A percentile compares a stretch with the other conserved stretches of the same genome.
Evolutionary conservation across 1,139 yeast species (phyloP).

Genomic region (Hyphopichia khmerensis): DNA sequence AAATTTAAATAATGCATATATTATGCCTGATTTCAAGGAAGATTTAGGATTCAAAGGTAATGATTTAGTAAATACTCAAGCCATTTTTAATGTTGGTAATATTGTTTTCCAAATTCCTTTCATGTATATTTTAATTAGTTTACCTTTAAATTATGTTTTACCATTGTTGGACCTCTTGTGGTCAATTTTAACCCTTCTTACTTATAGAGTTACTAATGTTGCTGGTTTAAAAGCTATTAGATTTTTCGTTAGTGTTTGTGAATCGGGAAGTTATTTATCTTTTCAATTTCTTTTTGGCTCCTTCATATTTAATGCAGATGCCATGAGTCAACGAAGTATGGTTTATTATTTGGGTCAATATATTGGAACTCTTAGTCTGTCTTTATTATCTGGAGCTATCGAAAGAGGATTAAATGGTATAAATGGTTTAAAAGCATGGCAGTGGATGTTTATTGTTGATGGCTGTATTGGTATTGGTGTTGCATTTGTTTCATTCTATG

Average conservation of each 20-base stretch:
- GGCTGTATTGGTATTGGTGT: slow-evolving; percentile 59
- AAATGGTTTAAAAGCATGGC: slow-evolving; percentile 61
- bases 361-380: slow-evolving; percentile 54
- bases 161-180: slow-evolving; percentile 63
- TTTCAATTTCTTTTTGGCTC: slow-evolving; percentile 61
- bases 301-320: slow-evolving; percentile 41
- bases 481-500: slow-evolving; percentile 57
- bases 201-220: slow-evolving; percentile 46
- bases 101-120: slow-evolving; percentile 44
- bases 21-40: slow-evolving; percentile 57
- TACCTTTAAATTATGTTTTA: slow-evolving; percentile 55
- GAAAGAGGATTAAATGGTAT: slow-evolving; percentile 45
- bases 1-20: slow-evolving; percentile 55
- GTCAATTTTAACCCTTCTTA: slow-evolving; percentile 63
- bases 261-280: slow-evolving; percentile 59
- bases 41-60: slow-evolving; percentile 54
- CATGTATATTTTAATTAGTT: slow-evolving; percentile 35
- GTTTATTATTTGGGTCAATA: slow-evolving; percentile 60
- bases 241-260: slow-evolving; percentile 62
- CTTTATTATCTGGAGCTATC: slow-evolving; percentile 62
- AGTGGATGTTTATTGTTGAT: slow-evolving; percentile 73
- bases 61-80: slow-evolving; percentile 52
- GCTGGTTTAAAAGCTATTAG: slow-evolving; percentile 55
- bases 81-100: slow-evolving; percentile 49
- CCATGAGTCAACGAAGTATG: slow-evolving; percentile 60